These are phyloP conservation scores for Sarocladiaceae sp. DNA, from an alignment of 2,329 filamentous ascomycete species.

Conservation along the genomic window DNA sequence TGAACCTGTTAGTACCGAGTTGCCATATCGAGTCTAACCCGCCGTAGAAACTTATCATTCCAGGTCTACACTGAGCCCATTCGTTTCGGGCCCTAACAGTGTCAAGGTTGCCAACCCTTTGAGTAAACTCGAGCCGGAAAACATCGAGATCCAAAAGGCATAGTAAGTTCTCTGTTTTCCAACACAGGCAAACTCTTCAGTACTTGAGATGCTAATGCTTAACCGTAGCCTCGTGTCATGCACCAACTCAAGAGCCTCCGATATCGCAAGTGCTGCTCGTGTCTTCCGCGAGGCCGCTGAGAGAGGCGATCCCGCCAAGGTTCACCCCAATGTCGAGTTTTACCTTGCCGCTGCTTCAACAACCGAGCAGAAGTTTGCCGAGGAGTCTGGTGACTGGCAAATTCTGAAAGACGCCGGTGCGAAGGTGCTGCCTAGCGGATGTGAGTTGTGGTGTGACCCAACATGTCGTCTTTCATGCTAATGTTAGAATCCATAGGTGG, in stretches of 20 bases:
- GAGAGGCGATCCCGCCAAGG: conserved; percentile 45
- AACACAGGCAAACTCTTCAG: not conserved
- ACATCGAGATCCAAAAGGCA: conserved; percentile 77
- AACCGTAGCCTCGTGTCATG: conserved; percentile 64
- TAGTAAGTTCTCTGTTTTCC: conserved; percentile 46
- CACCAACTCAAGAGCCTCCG: conserved; percentile 79
- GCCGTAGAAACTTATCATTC: conserved; percentile 23
- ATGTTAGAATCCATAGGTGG: not conserved
- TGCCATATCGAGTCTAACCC: not conserved
- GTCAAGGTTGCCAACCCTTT: conserved; percentile 84
- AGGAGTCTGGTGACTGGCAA: conserved; percentile 84
- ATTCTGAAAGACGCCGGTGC: conserved; percentile 77
- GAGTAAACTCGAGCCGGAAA: conserved; percentile 63
- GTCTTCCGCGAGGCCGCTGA: conserved; percentile 79
- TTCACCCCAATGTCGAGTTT: conserved; percentile 71
- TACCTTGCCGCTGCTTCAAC: conserved; percentile 87
- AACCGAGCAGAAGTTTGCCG: conserved; percentile 70
- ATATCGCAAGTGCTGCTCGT: conserved; percentile 74
- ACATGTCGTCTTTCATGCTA: not conserved
- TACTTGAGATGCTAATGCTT: not conserved
- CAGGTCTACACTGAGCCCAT: conserved; percentile 69
- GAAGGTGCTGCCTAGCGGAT: conserved; percentile 64
- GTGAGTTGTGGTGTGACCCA: conserved; percentile 29
- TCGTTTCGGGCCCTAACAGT: conserved; percentile 80
- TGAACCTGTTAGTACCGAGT: conserved; percentile 58